Base-by-base conservation (phyloP, 2,329 filamentous ascomycete species). In the Tetracladium maxilliforme region DNA sequence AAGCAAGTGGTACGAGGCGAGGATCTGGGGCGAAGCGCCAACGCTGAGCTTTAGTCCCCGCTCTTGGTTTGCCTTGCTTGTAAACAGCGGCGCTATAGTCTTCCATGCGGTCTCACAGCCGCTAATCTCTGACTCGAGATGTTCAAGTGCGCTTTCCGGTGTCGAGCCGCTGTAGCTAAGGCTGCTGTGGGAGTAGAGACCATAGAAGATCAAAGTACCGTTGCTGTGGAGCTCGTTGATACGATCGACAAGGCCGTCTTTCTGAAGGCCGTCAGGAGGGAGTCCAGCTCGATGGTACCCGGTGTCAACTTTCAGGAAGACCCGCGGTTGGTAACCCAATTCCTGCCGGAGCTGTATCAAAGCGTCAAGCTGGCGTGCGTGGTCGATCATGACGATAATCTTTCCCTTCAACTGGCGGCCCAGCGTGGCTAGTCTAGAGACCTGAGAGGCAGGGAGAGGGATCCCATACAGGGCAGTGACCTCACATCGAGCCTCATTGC, bases 301-400 rank as follows among this genome's bases (percentile, higher is more conserved):
- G 25, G 78, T 72, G 43, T 87, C 78, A 19, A 87, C 65, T 39
- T 86, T 86, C 39, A 86, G 53, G 40, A 73, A 80, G 10, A 79
- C 54, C 1, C 56, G 57, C 4, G 71, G 64, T 2, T 51, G 44
- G 23, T 54, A 49, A 10, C 58, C 62, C 2, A 56, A 53, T 3
- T 49, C 37, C 4, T 45, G 39, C 20, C 54, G 42, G 22, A 61
- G 49, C 6, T 60, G 41, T 1, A 51, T 40, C n/a, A 68, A 46
- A 6, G 58, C 48, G 2, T 54, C 42, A 3, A 81, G 44, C 42
- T 82, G 76, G 8, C 58, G 55, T 0, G 60, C 52, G 43, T 84
- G 68, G 44, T 90, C 80, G 26, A 84, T 56, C 41, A 87, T 68
- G 4, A 84, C 54, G 10, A 65, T 62, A 11, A 86, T 46, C 8